Base-by-base conservation (phyloP, 2,329 filamentous ascomycete species). In the Hymenoscyphus repandus region DNA sequence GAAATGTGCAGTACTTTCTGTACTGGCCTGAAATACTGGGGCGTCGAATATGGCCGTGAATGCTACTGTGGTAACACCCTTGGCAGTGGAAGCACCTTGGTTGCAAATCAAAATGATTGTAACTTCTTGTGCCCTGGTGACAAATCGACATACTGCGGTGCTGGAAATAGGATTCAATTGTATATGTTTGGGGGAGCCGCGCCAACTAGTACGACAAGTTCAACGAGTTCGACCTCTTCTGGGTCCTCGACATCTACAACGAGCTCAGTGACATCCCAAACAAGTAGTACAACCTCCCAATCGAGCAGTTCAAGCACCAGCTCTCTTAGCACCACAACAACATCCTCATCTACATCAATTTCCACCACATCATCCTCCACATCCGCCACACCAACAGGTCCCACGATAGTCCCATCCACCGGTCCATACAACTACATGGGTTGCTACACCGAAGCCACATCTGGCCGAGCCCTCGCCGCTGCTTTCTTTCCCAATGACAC, bases 41-140 rank as follows among this genome's bases (percentile, higher is more conserved):
- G 70, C 37, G 63, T 69, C 6, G 71, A 73, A 50, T 72, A 69
- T 55, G 61, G 62, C 32, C 50, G 40, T 27, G 40, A 43, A 55
- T 52, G 51, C 34, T 62, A 62, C 47, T 69, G 67, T 51, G 66
- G 64, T 17, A 64, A 65, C 51, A 45, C 47, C 1, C 44, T 66
- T 9, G 36, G 34, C 3, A 37, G 46, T 6, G 58, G 56, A 15
- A 61, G 58, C 51, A 50, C 59, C 12, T 44, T 56, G 41, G 61
- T 58, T 43, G 31, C 61, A 1, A 54, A 58, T 18, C 55, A 59
- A 45, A 46, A 54, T 13, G 60, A 62, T 33, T 62, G 60, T 38
- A 53, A 37, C 41, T 57, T 57, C 46, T 32, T 52, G n/a, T 54
- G 54, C 34, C 42, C 48, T 15, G 48, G 48, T 6, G 42, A 50